Evolutionary conservation across 257 asterid genomes (phyloP), one percentile per base, ranked within the genome.

Genomic region (Nemophila menziesii): DNA sequence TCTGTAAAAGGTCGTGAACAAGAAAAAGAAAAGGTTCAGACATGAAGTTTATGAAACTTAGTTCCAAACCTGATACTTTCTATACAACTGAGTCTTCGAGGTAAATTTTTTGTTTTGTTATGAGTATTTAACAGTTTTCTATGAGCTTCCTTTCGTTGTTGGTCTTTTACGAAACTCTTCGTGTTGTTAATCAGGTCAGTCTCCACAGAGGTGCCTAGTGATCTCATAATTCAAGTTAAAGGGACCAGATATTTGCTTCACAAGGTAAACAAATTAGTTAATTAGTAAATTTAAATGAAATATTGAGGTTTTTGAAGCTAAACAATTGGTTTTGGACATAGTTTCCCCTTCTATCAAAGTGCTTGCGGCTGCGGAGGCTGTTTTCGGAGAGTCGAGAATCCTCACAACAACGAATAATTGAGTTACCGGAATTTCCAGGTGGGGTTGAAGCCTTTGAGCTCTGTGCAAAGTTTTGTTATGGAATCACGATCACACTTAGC

Each of bases 391-490:
- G 41, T 58, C 65, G 62, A 0, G 93, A 79, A 5, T 51, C 83
- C 23, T 53, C 86, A 3, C 73, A 63, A 17, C 67, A 56, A 17
- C 85, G 79, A 55, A 66, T 73, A 39, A 58, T 79, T 36, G 82
- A 77, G 45, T 62, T 86, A 24, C 76, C 80, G 5, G 97, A 82
- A 37, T 79, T 86, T 43, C 97, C 97, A 0, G 92, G 94, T 0
- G 94, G 93, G 1, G 55, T 65, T 3, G 94, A 86, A 52, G 92
- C 93, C 3, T 86, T 86, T 39, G 97, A 86, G 38, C 26, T 71
- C 4, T 86, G 97, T 43, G 97, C 97, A 0, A 86, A 86, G 48
- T 86, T 86, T 80, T 86, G 97, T 62, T 86, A 86, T 40, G 93
- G 95, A 38, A 82, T 82, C 43, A 82, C 92, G 12, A 57, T 82